A percentile compares a stretch with the other conserved stretches of the same genome.
Conservation (phyloP, 2,329 filamentous ascomycete species). For the Penicillium hesseltinei region DNA sequence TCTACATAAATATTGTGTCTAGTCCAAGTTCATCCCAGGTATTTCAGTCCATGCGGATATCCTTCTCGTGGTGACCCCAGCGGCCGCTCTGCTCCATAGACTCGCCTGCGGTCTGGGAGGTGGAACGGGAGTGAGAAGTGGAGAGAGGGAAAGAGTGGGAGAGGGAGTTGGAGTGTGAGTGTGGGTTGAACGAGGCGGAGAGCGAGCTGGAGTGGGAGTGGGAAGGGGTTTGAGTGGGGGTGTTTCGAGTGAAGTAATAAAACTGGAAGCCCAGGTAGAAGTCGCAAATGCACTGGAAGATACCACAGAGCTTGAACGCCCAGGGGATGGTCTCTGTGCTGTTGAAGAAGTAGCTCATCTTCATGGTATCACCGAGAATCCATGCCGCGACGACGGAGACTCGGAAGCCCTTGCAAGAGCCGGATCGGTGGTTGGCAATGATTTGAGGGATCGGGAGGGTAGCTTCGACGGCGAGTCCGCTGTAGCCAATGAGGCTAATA, state of each 20-base stretch:
- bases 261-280: slow-evolving; percentile 49
- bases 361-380: slow-evolving; percentile 51
- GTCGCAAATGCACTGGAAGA: slow-evolving; percentile 51
- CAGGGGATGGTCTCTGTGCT: slow-evolving; percentile 45
- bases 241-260: slow-evolving; percentile 43
- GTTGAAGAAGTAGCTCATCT: slow-evolving; percentile 52
- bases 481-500: slow-evolving; percentile 45
- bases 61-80: slow-evolving; percentile 36
- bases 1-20: slow-evolving; percentile 17
- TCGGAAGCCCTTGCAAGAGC: slow-evolving; percentile 51
- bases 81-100: slow-evolving; percentile 25
- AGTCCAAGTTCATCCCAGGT: slow-evolving; percentile 1
- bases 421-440: slow-evolving; percentile 46
- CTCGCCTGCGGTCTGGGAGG: slow-evolving; percentile 22
- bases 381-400: slow-evolving; percentile 49
- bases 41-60: slow-evolving; percentile 39
- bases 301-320: slow-evolving; percentile 50
- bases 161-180: not conserved
- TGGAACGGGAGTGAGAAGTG: slow-evolving; percentile 16
- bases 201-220: slow-evolving; percentile 1
- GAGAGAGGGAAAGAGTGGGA: not conserved
- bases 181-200: slow-evolving; percentile 10
- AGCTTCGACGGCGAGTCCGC: slow-evolving; percentile 50
- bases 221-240: slow-evolving; percentile 14
- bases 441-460: slow-evolving; percentile 50